Evolutionary conservation across 2,329 filamentous ascomycete species (phyloP).

Genomic region (Diaporthe sp.): DNA sequence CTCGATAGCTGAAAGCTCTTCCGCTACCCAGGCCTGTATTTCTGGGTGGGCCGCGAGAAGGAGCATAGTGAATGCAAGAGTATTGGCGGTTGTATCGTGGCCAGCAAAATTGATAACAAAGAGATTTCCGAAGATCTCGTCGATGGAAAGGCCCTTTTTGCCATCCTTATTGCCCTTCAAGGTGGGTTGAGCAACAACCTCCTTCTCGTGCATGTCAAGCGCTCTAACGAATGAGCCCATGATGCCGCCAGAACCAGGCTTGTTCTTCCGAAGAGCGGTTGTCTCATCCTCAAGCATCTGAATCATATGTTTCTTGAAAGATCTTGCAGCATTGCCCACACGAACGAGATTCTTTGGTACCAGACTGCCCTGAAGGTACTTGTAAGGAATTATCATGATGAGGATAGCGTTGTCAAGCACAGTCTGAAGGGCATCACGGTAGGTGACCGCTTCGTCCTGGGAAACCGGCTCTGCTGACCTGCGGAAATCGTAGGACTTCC

Average conservation of each 20-base stretch:
- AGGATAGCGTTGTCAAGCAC: constrained; percentile 48
- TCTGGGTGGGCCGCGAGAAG: no score
- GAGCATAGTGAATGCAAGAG: no score
- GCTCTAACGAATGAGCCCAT: constrained; percentile 45
- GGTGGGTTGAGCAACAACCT: not conserved
- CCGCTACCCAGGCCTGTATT: no score
- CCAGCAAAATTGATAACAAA: no score
- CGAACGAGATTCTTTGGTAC: constrained; percentile 40
- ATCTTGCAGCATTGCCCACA: constrained; percentile 42
- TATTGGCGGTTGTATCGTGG: no score
- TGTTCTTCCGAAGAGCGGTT: constrained; percentile 38
- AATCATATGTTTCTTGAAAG: constrained; percentile 45
- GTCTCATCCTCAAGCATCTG: constrained; percentile 46
- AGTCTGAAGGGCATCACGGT: constrained; percentile 46
- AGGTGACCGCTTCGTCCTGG: constrained; percentile 40
- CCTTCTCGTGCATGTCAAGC: constrained; percentile 30
- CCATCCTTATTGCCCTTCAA: constrained; percentile 17
- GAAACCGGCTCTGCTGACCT: constrained; percentile 39
- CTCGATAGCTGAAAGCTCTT: not conserved
- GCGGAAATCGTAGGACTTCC: constrained; percentile 45
- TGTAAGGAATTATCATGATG: constrained; percentile 44
- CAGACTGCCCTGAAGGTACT: constrained; percentile 36
- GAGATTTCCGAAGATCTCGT: no score
- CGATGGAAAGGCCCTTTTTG: not conserved
- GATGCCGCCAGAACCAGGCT: constrained; percentile 45